Percentiles rank a stretch among this genome's conserved stretches.
These are phyloP conservation scores for Fusarium sp. DNA, from an alignment of 2,329 filamentous ascomycete species.

Conservation along the genomic window DNA sequence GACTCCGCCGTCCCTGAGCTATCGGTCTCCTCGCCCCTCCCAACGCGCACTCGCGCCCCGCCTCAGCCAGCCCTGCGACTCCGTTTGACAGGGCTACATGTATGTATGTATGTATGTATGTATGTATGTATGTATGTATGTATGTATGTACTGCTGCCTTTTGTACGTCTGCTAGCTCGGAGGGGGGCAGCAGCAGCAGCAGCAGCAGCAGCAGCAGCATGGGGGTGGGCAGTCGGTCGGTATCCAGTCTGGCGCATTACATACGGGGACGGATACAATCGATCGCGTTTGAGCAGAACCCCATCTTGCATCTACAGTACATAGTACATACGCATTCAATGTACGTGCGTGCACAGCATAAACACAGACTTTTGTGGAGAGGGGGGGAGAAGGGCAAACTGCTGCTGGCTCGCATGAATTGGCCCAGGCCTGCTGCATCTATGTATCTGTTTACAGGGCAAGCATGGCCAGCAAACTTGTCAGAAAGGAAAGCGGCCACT, in stretches of 20 bases:
- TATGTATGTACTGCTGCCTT: not conserved
- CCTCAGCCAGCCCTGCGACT: constrained; percentile 32
- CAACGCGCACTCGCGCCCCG: not conserved
- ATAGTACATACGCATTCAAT: constrained; percentile 11
- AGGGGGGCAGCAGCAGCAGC: too few species aligned
- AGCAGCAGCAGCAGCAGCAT: not conserved
- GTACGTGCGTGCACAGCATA: constrained; percentile 31
- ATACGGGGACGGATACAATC: constrained; percentile 15
- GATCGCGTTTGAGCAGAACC: constrained; percentile 20
- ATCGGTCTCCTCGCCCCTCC: not conserved
- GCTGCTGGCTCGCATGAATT: constrained; percentile 31
- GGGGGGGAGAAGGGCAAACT: constrained; percentile 17
- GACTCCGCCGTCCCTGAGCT: constrained; percentile 24
- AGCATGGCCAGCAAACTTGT: not conserved
- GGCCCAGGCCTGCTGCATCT: constrained; percentile 14
- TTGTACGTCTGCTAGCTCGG: constrained; percentile 1
- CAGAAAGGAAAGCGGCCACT: constrained; percentile 19
- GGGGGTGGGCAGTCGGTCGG: not conserved
- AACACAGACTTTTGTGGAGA: constrained; percentile 30
- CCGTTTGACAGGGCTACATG: constrained; percentile 21
- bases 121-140: too few species aligned
- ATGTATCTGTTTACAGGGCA: not conserved
- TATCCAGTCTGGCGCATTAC: constrained; percentile 20
- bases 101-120: constrained; percentile 5
- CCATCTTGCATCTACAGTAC: constrained; percentile 39